Percentiles rank a stretch among this genome's conserved stretches.
These are phyloP conservation scores for Candida dubliniensis DNA, from an alignment of 1,139 yeast genomes.

Conservation along the genomic window DNA sequence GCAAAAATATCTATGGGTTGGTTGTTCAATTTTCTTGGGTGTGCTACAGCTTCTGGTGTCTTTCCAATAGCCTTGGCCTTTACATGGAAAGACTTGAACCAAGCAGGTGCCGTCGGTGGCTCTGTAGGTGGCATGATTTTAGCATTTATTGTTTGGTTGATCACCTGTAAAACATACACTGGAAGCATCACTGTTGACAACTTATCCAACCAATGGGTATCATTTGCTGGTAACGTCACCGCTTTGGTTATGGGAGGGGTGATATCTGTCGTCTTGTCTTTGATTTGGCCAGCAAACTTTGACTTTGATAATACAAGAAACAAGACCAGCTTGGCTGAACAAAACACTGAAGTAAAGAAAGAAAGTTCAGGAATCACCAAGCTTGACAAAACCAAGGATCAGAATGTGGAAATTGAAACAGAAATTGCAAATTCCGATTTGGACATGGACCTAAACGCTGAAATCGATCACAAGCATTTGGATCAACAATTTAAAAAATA, in stretches of 20 bases:
- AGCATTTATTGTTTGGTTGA: slow-evolving; percentile 23
- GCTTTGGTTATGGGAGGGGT: slow-evolving; percentile 29
- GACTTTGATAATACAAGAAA: slow-evolving; percentile 35
- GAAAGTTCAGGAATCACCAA: neutral
- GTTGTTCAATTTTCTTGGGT: slow-evolving; percentile 44
- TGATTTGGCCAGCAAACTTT: slow-evolving; percentile 37
- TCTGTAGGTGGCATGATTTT: slow-evolving; percentile 27
- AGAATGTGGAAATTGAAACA: slow-evolving; percentile 2
- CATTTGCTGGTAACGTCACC: slow-evolving; percentile 20
- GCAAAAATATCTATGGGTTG: slow-evolving; percentile 26
- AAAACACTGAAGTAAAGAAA: neutral
- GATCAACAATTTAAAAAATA: slow-evolving; percentile 22
- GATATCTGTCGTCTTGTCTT: slow-evolving; percentile 26
- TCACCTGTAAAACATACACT: slow-evolving; percentile 18
- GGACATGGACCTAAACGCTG: slow-evolving; percentile 11
- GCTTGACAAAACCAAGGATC: slow-evolving; percentile 4
- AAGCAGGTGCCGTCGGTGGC: slow-evolving; percentile 31
- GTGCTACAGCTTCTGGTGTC: slow-evolving; percentile 33
- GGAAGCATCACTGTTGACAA: slow-evolving; percentile 27
- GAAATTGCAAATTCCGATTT: slow-evolving; percentile 10
- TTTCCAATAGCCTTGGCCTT: slow-evolving; percentile 42
- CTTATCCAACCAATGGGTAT: slow-evolving; percentile 22
- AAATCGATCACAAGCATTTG: slow-evolving; percentile 17
- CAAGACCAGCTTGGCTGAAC: slow-evolving; percentile 26
- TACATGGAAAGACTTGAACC: slow-evolving; percentile 39